Percentiles rank a stretch among this genome's conserved stretches.
These are phyloP conservation scores for Arabis alpina DNA, from an alignment of 345 rosid genomes.

Conservation along the genomic window DNA sequence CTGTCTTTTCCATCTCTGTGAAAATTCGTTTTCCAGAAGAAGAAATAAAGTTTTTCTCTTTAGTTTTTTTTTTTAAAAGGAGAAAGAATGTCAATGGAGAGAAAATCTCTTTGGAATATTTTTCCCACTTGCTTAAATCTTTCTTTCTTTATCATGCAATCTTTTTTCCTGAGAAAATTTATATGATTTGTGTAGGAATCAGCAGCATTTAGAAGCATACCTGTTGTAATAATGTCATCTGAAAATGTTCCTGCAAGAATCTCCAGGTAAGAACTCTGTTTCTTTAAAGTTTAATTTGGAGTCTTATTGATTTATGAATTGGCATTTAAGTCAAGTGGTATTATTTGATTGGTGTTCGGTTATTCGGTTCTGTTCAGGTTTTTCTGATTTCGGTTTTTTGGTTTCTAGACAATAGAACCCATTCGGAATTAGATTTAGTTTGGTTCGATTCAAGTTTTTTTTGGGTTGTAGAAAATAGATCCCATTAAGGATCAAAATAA, in stretches of 20 bases:
- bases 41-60: slow-evolving; percentile 23
- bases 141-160: not conserved
- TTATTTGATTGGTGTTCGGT: not conserved
- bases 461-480: too few relatives aligned
- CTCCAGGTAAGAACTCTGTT: slow-evolving; percentile 48
- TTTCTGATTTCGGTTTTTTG: too few relatives aligned
- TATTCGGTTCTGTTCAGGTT: too few relatives aligned
- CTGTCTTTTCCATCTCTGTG: slow-evolving; percentile 34
- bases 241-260: slow-evolving; percentile 89
- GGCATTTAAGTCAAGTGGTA: not conserved
- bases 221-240: slow-evolving; percentile 94
- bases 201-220: slow-evolving; percentile 66
- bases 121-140: slow-evolving; percentile 13
- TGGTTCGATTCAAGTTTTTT: too few relatives aligned
- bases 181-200: slow-evolving; percentile 57
- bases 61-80: not conserved
- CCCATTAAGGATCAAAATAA: too few relatives aligned
- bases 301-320: not conserved
- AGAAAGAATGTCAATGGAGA: slow-evolving; percentile 36
- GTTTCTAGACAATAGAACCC: too few relatives aligned
- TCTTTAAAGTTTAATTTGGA: not conserved
- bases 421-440: too few relatives aligned
- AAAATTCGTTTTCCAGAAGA: slow-evolving; percentile 39
- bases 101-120: slow-evolving; percentile 34
- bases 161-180: not conserved